phyloP scores from a whole-genome alignment of 176 grass and related monocot genomes.

The Triticum urartu region DNA sequence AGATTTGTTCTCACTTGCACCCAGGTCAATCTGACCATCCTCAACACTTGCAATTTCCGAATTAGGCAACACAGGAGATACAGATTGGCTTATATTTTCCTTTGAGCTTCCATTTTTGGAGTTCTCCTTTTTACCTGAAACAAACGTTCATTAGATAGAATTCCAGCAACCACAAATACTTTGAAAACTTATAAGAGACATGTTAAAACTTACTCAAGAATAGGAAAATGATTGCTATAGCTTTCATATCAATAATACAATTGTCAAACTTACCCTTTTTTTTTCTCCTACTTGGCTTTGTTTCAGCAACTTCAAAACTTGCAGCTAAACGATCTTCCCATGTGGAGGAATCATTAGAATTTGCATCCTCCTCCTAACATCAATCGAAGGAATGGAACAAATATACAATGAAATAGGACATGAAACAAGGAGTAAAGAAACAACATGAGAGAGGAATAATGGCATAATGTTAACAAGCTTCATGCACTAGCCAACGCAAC shows the following conservation, averaged over 20 bases:
- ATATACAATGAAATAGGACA: conserved; percentile 14
- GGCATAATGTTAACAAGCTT: neutral
- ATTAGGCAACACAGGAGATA: conserved; percentile 12
- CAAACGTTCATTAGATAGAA: conserved; percentile 31
- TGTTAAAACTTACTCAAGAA: conserved; percentile 24
- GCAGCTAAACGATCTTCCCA: conserved; percentile 68
- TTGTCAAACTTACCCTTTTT: conserved; percentile 53
- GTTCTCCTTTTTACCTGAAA: conserved; percentile 51
- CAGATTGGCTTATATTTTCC: conserved; percentile 27
- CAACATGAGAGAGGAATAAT: neutral
- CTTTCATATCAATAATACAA: conserved; percentile 38
- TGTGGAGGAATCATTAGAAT: conserved; percentile 47
- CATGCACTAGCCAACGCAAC: too few relatives aligned
- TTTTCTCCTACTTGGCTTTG: conserved; percentile 66
- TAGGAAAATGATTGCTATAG: conserved; percentile 33
- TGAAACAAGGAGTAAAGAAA: neutral
- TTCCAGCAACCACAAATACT: conserved; percentile 27
- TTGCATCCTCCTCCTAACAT: conserved; percentile 61
- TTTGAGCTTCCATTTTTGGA: conserved; percentile 28
- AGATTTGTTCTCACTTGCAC: conserved; percentile 37
- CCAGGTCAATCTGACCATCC: conserved; percentile 19
- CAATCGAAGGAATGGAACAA: conserved; percentile 11
- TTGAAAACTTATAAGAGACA: conserved; percentile 17
- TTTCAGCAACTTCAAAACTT: conserved; percentile 62
- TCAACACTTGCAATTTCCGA: conserved; percentile 30